These are phyloP conservation scores for Dipteronia sinensis DNA, from an alignment of 345 rosid genomes.

Conservation along the genomic window DNA sequence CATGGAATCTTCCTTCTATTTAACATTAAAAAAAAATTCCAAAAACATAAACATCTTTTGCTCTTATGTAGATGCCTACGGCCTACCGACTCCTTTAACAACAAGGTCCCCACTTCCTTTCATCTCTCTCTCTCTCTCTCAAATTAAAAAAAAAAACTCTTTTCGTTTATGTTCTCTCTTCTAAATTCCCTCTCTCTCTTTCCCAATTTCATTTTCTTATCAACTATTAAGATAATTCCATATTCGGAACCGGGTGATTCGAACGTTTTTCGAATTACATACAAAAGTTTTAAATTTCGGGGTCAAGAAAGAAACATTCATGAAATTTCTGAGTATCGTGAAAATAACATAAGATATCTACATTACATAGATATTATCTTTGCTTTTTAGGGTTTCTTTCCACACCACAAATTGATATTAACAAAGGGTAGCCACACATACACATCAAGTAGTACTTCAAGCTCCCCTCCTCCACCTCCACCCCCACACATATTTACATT, in stretches of 20 bases:
- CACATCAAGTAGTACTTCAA: slow-evolving; percentile 37
- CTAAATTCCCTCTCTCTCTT: neutral
- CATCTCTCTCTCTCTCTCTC: neutral
- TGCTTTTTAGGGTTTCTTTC: neutral
- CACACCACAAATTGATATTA: slow-evolving; percentile 25
- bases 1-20: neutral
- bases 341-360: neutral
- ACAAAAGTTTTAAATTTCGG: neutral
- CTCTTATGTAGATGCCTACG: neutral
- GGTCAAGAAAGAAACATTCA: neutral
- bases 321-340: neutral
- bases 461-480: neutral
- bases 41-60: neutral
- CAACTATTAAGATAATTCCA: neutral
- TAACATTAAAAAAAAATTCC: neutral
- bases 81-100: neutral
- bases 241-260: no score
- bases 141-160: no score
- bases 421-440: slow-evolving; percentile 33
- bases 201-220: neutral
- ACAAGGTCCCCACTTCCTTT: neutral
- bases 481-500: neutral
- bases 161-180: no score
- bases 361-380: neutral
- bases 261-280: neutral